phyloP scores from a whole-genome alignment of 2,329 filamentous ascomycete genomes.

The Ceratocystis colombiana region DNA sequence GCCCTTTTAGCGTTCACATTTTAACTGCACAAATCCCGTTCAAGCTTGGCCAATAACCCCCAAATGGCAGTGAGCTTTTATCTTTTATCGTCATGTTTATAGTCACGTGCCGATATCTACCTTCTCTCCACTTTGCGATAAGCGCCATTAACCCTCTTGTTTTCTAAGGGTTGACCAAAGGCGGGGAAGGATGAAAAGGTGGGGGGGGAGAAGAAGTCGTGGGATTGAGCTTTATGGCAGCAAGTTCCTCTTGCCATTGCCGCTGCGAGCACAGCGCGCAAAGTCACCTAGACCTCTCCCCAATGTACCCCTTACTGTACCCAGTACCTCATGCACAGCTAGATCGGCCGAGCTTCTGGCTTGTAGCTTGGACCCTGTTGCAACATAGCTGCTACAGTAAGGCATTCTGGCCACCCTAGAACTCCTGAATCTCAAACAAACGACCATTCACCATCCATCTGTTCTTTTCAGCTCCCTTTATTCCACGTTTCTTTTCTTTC shows the following conservation, averaged over 20 bases:
- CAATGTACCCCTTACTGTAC: too few relatives aligned
- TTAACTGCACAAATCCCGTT: too few relatives aligned
- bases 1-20: too few relatives aligned
- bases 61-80: background rate
- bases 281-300: too few relatives aligned
- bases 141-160: background rate
- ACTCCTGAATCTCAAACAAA: slow-evolving; percentile 8
- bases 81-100: slow-evolving; percentile 11
- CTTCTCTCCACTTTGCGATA: background rate
- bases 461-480: slow-evolving; percentile 6
- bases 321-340: background rate
- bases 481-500: slow-evolving; percentile 15
- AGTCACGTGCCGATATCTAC: background rate
- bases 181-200: too few relatives aligned
- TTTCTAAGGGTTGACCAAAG: too few relatives aligned
- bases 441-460: background rate
- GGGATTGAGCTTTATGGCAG: too few relatives aligned
- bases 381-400: background rate
- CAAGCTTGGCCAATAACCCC: background rate
- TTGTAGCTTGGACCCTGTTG: slow-evolving; percentile 5
- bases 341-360: background rate
- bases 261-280: too few relatives aligned
- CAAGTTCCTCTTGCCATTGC: too few relatives aligned
- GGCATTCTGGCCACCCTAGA: background rate
- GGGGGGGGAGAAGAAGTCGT: too few relatives aligned